A percentile compares a stretch with the other conserved stretches of the same genome.
Evolutionary conservation across 306 rosid genomes (phyloP).

Genomic region (Cyclanthera cordifolia): DNA sequence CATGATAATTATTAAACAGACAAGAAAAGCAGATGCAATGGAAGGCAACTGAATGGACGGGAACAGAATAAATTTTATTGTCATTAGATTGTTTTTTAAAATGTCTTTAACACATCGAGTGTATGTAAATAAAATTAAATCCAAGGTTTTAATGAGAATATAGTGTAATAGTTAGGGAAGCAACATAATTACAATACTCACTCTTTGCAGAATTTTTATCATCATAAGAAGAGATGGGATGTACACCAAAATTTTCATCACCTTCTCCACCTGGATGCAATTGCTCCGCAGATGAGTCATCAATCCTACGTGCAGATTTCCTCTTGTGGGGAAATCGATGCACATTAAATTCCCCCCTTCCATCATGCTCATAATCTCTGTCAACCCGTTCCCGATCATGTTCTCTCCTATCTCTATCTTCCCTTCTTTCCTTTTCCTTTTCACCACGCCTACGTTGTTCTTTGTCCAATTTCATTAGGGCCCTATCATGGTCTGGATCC

Average conservation of each 20-base stretch:
- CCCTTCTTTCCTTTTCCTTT: conserved; percentile 24
- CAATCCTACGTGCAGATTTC: conserved; percentile 57
- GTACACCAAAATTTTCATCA: background rate
- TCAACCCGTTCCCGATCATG: no score
- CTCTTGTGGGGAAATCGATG: conserved; percentile 56
- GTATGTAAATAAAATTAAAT: no score
- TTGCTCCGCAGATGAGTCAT: conserved; percentile 21
- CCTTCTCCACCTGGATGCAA: conserved; percentile 8
- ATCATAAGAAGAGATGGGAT: background rate
- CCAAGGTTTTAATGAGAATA: no score
- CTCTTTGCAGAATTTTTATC: conserved; percentile 46
- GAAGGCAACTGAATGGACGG: no score
- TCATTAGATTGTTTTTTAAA: no score
- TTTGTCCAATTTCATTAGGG: conserved; percentile 46
- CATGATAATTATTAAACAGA: conserved; percentile 27
- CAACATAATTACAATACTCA: conserved; percentile 31
- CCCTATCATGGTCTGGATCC: conserved; percentile 65
- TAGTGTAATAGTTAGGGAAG: no score
- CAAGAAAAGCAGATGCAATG: no score
- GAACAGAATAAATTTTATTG: no score
- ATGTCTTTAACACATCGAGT: no score
- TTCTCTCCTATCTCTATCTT: conserved; percentile 59
- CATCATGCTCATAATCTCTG: conserved; percentile 56
- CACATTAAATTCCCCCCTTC: conserved; percentile 39
- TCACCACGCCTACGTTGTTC: conserved; percentile 54